These are phyloP conservation scores for Saccharomyces kudriavzevii DNA, from an alignment of 805 yeast genomes.

Conservation along the genomic window DNA sequence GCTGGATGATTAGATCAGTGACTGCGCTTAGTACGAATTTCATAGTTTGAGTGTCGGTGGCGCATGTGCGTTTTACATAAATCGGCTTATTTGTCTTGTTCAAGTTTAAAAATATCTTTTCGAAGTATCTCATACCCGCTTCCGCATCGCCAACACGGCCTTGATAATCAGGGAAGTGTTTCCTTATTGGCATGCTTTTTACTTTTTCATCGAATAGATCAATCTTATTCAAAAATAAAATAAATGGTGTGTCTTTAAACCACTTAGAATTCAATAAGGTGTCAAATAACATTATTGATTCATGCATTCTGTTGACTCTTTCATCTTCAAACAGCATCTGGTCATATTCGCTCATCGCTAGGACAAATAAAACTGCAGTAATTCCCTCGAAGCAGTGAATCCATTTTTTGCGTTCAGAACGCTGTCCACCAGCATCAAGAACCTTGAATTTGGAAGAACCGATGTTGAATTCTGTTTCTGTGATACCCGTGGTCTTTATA, in stretches of 20 bases:
- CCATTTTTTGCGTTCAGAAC: conserved; percentile 89
- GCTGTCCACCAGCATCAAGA: conserved; percentile 94
- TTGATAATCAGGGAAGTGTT: conserved; percentile 69
- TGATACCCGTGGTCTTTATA: conserved; percentile 91
- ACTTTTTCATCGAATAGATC: conserved; percentile 75
- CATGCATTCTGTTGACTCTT: conserved; percentile 82
- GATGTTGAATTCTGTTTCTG: conserved; percentile 73
- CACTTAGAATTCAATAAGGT: conserved; percentile 76
- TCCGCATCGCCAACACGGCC: conserved; percentile 59
- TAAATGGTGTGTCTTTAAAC: conserved; percentile 81
- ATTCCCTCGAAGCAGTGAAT: conserved; percentile 89
- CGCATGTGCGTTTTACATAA: conserved; percentile 89
- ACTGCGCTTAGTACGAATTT: conserved; percentile 84
- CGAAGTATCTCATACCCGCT: conserved; percentile 65
- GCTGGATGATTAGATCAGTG: conserved; percentile 82
- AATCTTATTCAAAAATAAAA: conserved; percentile 79
- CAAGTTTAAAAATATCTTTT: conserved; percentile 51
- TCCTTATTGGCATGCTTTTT: conserved; percentile 51
- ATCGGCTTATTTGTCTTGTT: conserved; percentile 64
- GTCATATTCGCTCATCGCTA: conserved; percentile 88
- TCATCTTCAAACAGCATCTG: conserved; percentile 87
- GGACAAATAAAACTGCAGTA: conserved; percentile 78
- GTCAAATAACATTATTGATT: conserved; percentile 76
- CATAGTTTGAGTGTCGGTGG: conserved; percentile 88
- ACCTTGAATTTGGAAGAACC: conserved; percentile 62